A percentile compares a stretch with the other conserved stretches of the same genome.
These are phyloP conservation scores for Candida nanaspora DNA, from an alignment of 805 yeast species.

Conservation along the genomic window DNA sequence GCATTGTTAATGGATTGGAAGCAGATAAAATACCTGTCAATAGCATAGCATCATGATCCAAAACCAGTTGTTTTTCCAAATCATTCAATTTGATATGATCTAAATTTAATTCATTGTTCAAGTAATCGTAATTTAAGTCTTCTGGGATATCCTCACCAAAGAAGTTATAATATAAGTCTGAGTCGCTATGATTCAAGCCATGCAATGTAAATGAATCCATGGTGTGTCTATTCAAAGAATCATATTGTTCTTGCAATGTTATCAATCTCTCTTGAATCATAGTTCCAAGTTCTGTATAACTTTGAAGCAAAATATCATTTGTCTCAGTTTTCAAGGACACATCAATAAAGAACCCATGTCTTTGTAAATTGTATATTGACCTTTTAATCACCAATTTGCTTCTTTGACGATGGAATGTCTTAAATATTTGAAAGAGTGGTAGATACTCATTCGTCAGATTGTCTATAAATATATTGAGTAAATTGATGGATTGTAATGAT, in stretches of 20 bases:
- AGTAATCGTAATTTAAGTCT: background rate
- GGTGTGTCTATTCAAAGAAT: background rate
- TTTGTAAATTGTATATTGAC: conserved; percentile 1
- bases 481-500: background rate
- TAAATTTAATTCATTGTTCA: background rate
- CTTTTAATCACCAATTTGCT: background rate
- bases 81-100: background rate
- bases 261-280: background rate
- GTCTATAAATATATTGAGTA: background rate
- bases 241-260: background rate
- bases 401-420: background rate
- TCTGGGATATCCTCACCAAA: background rate
- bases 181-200: too few species aligned
- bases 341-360: conserved; percentile 1
- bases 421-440: background rate
- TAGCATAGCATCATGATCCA: background rate
- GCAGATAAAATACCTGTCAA: background rate
- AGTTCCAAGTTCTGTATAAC: background rate
- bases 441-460: background rate
- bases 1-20: background rate
- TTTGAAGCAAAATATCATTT: background rate
- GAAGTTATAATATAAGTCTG: background rate
- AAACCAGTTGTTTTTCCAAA: background rate
- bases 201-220: too few species aligned
- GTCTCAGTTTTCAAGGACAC: background rate